Base-by-base conservation (phyloP, 2,329 filamentous ascomycete species). In the Elsinoe batatas region DNA sequence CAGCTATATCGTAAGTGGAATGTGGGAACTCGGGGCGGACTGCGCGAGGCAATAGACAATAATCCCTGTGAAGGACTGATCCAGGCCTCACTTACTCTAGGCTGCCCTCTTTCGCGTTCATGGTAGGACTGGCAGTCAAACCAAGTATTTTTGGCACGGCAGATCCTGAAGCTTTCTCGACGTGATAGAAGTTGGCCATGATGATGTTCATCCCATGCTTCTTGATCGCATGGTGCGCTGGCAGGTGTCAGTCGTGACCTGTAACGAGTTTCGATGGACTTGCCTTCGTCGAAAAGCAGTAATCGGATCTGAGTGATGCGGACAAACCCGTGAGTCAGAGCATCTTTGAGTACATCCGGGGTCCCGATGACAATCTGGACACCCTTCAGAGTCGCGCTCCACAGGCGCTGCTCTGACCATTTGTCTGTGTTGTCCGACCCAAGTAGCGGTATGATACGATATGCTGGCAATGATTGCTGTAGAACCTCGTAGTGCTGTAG, bases 221-320 rank as follows among this genome's bases (percentile, higher is more conserved):
- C 15, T 75, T 74, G 4, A 76, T 76, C 61, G 87, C 91, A 65
- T 90, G 83, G 65, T 95, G 89, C 8, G 87, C 89, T 87, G 38
- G 20, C 30, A 22, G 26, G 22, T 15, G 11, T 18, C 15, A 42
- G 15, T 42, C 3, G 3, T 20, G 38, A 18, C 15, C 13, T 42
- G 15, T 26, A 30, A n/a, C 5, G 33, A 51, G 22, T 30, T 32
- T 46, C 3, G 51, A 13, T 7, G 13, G 38, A 57, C 26, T 54
- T 65, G 85, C 87, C 87, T 81, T 95, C 90, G 64, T 95, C 90
- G 62, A 95, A 87, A 0, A 95, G 78, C 13, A 94, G 70, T 3
- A 95, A 72, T 4, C 83, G 76, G 18, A 95, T 69, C 2, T 73
- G 74, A 0, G 73, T 65, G 63, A 94, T 78, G 1, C 67, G 74